Evolutionary conservation across 768 basidiomycete species (phyloP).

Genomic region (Mycena vulgaris): DNA sequence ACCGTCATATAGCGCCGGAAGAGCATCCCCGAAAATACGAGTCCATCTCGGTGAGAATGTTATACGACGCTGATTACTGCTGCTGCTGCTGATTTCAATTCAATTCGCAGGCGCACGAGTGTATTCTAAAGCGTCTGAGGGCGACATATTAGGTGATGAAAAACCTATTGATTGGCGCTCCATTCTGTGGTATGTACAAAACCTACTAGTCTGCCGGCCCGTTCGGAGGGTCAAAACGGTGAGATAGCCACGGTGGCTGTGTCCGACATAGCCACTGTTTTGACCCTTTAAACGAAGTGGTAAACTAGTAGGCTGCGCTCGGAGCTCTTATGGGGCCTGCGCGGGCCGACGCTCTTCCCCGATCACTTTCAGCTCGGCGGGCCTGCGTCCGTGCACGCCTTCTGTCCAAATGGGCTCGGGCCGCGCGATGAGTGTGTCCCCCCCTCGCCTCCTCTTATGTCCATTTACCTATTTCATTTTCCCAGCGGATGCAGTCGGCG

Average conservation of each 20-base stretch:
- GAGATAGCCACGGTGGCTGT: no score
- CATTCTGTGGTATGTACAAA: no score
- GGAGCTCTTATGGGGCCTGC: conserved; percentile 79
- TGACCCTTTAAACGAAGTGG: no score
- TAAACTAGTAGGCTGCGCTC: conserved; percentile 77
- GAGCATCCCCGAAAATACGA: conserved; percentile 65
- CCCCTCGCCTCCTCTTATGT: not conserved
- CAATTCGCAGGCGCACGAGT: no score
- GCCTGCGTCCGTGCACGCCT: conserved; percentile 86
- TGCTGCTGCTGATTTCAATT: no score
- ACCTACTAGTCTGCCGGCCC: no score
- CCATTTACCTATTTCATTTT: conserved; percentile 10
- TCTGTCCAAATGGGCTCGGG: conserved; percentile 83
- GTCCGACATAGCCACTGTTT: no score
- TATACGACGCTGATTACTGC: no score
- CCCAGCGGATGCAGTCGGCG: conserved; percentile 92
- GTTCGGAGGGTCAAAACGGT: no score
- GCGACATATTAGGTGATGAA: no score
- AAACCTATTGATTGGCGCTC: no score
- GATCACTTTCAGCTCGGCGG: conserved; percentile 97
- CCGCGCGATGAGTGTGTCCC: conserved; percentile 76
- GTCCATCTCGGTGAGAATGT: conserved; percentile 62
- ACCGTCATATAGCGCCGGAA: conserved; percentile 36
- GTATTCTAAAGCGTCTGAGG: no score
- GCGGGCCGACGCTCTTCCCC: conserved; percentile 69